A percentile compares a stretch with the other conserved stretches of the same genome.
phyloP scores from a whole-genome alignment of 164 flowering plant genomes.

The Vitis riparia region DNA sequence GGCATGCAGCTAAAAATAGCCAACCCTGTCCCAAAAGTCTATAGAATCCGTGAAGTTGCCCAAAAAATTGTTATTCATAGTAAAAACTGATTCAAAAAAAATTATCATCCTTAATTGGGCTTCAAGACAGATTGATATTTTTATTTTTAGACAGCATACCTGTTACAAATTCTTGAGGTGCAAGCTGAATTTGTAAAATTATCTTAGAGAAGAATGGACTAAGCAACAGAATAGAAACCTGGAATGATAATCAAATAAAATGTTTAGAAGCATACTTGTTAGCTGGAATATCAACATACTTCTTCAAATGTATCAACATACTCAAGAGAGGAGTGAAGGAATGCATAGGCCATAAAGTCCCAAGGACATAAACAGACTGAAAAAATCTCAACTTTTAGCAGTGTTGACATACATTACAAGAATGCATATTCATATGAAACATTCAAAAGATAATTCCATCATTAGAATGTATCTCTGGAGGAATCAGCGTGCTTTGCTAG shows the following conservation, averaged over 20 bases:
- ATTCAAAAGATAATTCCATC: too few species aligned
- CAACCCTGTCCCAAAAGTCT: conserved; percentile 15
- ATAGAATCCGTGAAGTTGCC: not conserved
- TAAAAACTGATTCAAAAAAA: not conserved
- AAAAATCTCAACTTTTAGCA: too few species aligned
- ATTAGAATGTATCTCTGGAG: too few species aligned
- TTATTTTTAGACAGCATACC: conserved; percentile 10
- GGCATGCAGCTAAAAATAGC: conserved; percentile 26
- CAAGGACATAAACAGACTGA: too few species aligned
- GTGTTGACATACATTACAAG: too few species aligned
- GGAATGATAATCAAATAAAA: not conserved
- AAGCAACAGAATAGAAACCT: conserved; percentile 17
- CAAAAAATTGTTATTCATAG: not conserved
- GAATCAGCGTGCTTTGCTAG: too few species aligned
- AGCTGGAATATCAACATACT: too few species aligned
- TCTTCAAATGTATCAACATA: too few species aligned
- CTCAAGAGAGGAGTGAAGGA: too few species aligned
- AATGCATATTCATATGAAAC: too few species aligned
- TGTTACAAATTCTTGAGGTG: conserved; percentile 19
- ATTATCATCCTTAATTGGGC: too few species aligned
- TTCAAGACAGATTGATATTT: not conserved
- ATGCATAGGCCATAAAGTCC: too few species aligned
- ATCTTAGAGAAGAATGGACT: conserved; percentile 15
- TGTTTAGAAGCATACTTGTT: not conserved
- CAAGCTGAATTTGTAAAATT: conserved; percentile 17